Evolutionary conservation across 148 eudicot genomes (phyloP).

Genomic region (Mesembryanthemum crystallinum): DNA sequence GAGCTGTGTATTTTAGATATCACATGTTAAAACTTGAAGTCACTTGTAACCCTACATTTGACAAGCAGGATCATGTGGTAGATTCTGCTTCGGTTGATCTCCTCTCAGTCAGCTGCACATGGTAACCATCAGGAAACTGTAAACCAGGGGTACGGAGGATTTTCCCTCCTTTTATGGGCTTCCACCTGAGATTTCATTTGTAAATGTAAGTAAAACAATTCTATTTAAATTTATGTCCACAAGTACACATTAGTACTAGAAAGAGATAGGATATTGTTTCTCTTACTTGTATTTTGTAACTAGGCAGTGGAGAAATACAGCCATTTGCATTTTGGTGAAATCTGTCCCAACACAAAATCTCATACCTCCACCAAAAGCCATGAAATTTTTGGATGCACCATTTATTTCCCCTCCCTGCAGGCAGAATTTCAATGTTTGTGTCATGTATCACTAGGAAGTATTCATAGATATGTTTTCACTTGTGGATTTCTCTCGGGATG

Average conservation of each 20-base stretch:
- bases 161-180: constrained; percentile 60
- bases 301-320: constrained; percentile 62
- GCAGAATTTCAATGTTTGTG: constrained; percentile 8
- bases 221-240: constrained; percentile 13
- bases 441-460: too few species aligned
- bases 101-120: constrained; percentile 40
- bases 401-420: constrained; percentile 52
- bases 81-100: constrained; percentile 14
- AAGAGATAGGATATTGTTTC: neutral
- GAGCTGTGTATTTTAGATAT: constrained; percentile 9
- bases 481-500: neutral
- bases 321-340: constrained; percentile 77
- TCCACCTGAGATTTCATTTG: constrained; percentile 48
- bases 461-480: neutral
- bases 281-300: constrained; percentile 79
- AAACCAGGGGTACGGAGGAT: constrained; percentile 70
- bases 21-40: neutral
- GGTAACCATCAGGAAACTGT: constrained; percentile 71
- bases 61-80: constrained; percentile 18
- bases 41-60: constrained; percentile 4
- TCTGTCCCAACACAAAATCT: constrained; percentile 86
- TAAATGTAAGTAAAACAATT: neutral
- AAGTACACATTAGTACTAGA: neutral
- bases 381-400: constrained; percentile 68
- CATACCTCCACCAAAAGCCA: constrained; percentile 94